phyloP scores from a whole-genome alignment of 2,329 filamentous ascomycete species.

The Lasiodiplodia theobromae region DNA sequence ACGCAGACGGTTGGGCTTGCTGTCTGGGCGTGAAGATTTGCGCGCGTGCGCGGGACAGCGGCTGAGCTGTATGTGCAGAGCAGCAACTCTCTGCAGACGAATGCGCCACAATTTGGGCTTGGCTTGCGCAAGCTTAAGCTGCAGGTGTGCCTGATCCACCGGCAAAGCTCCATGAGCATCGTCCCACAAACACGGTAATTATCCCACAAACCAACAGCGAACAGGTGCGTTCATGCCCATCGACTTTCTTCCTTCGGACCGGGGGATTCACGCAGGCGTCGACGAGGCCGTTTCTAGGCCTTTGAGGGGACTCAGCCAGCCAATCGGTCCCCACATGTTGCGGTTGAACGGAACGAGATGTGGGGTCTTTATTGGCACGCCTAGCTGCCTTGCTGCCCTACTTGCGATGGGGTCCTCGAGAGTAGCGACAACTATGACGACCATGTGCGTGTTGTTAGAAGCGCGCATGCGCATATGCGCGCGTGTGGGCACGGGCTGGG shows the following conservation, averaged over 20 bases:
- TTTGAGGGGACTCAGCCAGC: not conserved
- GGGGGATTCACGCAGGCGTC: slow-evolving; percentile 1
- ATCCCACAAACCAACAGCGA: not conserved
- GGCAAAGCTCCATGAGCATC: slow-evolving; percentile 4
- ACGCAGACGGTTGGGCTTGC: not conserved
- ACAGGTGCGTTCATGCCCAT: not conserved
- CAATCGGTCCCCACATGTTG: not conserved
- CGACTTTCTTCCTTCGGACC: slow-evolving; percentile 14
- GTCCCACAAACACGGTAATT: no score
- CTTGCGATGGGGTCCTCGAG: not conserved
- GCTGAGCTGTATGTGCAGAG: not conserved
- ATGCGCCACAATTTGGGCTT: not conserved
- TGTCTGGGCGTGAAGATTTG: not conserved
- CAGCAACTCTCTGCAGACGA: not conserved
- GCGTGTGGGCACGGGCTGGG: not conserved
- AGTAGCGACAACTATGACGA: not conserved
- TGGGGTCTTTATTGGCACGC: slow-evolving; percentile 5
- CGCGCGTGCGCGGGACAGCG: not conserved
- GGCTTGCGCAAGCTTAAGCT: not conserved
- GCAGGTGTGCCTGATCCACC: slow-evolving; percentile 11
- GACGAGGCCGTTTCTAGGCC: not conserved
- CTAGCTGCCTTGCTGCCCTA: slow-evolving; percentile 2
- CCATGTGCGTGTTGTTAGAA: not conserved
- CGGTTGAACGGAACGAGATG: not conserved
- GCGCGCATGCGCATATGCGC: slow-evolving; percentile 1